phyloP scores from a whole-genome alignment of 495 filamentous ascomycete species.

The Trypethelium eluteriae region DNA sequence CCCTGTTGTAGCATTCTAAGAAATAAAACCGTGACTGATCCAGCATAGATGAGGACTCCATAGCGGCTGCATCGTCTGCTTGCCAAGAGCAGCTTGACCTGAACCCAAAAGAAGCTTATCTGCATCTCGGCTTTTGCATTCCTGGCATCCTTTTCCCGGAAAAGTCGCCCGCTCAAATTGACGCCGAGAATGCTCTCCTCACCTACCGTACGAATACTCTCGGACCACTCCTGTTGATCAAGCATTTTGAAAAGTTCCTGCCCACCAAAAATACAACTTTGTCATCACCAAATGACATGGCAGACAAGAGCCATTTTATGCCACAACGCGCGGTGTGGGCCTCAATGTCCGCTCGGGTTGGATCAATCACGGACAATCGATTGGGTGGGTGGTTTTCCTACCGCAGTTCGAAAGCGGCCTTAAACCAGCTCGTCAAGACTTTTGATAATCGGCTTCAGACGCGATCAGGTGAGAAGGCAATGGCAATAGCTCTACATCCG shows the following conservation, averaged over 20 bases:
- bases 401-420: slow-evolving; percentile 41
- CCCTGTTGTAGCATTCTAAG: neutral
- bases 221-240: slow-evolving; percentile 66
- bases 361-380: slow-evolving; percentile 55
- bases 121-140: slow-evolving; percentile 62
- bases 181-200: slow-evolving; percentile 47
- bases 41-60: slow-evolving; percentile 43
- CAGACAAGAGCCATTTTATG: slow-evolving; percentile 15
- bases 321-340: slow-evolving; percentile 52
- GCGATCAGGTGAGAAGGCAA: slow-evolving; percentile 48
- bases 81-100: slow-evolving; percentile 22
- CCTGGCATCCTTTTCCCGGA: slow-evolving; percentile 71
- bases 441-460: slow-evolving; percentile 61
- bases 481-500: slow-evolving; percentile 68
- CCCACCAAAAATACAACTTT: slow-evolving; percentile 42
- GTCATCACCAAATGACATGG: slow-evolving; percentile 16
- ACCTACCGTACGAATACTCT: slow-evolving; percentile 64
- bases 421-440: slow-evolving; percentile 62
- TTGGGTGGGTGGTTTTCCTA: slow-evolving; percentile 41
- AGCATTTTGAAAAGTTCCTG: slow-evolving; percentile 61
- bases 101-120: slow-evolving; percentile 36
- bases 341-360: slow-evolving; percentile 69
- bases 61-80: slow-evolving; percentile 38
- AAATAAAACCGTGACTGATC: neutral
- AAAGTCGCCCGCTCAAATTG: slow-evolving; percentile 58